Evolutionary conservation across 805 yeast genomes (phyloP), one percentile per base, ranked within the genome.

Genomic region (Candida pini): DNA sequence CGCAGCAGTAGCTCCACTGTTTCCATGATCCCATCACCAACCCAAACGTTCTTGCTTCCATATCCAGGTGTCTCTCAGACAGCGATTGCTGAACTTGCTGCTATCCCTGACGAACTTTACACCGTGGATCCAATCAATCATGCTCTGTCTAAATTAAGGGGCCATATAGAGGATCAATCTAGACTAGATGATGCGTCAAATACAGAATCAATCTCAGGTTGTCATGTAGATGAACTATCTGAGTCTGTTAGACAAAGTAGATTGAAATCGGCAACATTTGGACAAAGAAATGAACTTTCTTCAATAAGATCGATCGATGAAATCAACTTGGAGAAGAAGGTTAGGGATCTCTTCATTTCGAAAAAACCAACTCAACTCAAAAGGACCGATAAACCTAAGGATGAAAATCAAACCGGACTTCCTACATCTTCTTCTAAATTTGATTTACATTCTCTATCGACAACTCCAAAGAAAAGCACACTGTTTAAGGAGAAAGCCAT

Each of bases 91-190:
- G 86, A 80, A 49, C 68, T 88, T 31, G 94, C 94, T 1, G 82
- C 83, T 5, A 76, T 89, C 33, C 90, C 96, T 0, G 96, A 90
- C 54, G 88, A 81, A 30, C 68, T 78, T 0, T 63, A 72, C 27
- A 73, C 69, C 19, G 75, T 70, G 13, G 84, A 86, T 56, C 96
- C 95, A 0, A 64, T 88, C 10, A 71, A 68, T 33, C 75, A 78
- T 30, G 88, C 97, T 0, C 64, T 89, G 45, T 66, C 66, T 59
- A 89, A 83, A 58, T 64, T 90, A 20, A 94, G 85, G 58, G 97
- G 96, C 1, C 74, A 67, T 25, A n/a, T n/a, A n/a, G n/a, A n/a
- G n/a, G n/a, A n/a, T n/a, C 25, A 66, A 55, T 35, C 44, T 1
- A 32, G 36, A 18, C 25, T 33, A 6, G 30, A 28, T 7, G 8